A percentile compares a stretch with the other conserved stretches of the same genome.
Conservation (phyloP, 495 filamentous ascomycete species). For the Penicillium pancosmium region DNA sequence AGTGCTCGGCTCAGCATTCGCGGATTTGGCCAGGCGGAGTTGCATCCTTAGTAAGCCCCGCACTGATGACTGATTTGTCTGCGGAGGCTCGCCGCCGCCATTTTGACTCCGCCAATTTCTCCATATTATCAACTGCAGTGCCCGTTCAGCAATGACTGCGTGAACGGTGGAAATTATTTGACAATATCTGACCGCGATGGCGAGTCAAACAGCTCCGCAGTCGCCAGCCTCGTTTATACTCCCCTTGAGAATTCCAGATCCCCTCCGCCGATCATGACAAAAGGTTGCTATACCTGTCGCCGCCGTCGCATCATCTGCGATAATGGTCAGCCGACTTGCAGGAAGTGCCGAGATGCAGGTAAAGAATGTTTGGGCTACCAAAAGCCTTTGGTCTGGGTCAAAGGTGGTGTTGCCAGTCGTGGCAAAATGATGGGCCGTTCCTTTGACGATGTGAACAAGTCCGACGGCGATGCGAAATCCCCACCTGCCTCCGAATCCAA, state of each 20-base stretch:
- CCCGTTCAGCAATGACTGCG: conserved; percentile 19
- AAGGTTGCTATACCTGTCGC: conserved; percentile 54
- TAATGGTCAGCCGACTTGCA: conserved; percentile 63
- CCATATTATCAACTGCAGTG: not conserved
- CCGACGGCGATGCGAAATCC: conserved; percentile 5
- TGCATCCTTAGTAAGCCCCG: conserved; percentile 25
- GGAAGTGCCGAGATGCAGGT: conserved; percentile 64
- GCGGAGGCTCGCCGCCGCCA: not conserved
- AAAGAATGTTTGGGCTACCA: conserved; percentile 66
- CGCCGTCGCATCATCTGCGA: conserved; percentile 58
- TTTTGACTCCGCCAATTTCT: not conserved
- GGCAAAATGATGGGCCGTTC: conserved; percentile 56
- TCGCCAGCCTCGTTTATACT: conserved; percentile 22
- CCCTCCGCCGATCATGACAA: conserved; percentile 39
- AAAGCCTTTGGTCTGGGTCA: conserved; percentile 55
- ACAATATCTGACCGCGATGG: conserved; percentile 29
- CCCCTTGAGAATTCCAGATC: conserved; percentile 17
- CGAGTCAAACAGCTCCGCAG: conserved; percentile 25
- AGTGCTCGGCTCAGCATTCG: not conserved
- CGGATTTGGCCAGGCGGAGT: not conserved
- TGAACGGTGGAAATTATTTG: conserved; percentile 8
- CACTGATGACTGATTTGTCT: conserved; percentile 17
- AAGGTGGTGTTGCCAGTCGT: conserved; percentile 52
- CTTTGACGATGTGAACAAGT: conserved; percentile 40
- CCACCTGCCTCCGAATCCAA: conserved; percentile 3